Conservation (phyloP, 2,329 filamentous ascomycete genomes). For the Penicillium glabrum region DNA sequence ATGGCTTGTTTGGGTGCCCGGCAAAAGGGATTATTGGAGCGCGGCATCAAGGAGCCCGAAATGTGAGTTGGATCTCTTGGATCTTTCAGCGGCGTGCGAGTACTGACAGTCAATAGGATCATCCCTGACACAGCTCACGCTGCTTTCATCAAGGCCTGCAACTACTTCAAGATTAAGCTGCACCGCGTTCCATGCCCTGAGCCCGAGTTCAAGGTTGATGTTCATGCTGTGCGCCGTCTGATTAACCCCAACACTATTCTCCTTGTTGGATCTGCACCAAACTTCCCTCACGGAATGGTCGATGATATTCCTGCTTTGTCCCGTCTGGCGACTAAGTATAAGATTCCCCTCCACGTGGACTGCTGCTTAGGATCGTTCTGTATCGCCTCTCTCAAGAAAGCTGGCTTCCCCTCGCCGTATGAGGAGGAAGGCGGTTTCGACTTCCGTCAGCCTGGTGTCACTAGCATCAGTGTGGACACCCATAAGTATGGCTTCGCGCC, state of each 20-base stretch:
- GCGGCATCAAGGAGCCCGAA: constrained; percentile 87
- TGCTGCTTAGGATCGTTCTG: constrained; percentile 97
- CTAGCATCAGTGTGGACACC: constrained; percentile 92
- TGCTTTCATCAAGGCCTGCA: constrained; percentile 90
- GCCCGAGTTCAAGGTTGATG: constrained; percentile 79
- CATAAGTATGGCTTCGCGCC: constrained; percentile 99
- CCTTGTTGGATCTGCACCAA: constrained; percentile 90
- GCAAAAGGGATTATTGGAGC: constrained; percentile 82
- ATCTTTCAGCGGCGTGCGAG: not conserved
- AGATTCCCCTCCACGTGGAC: constrained; percentile 89
- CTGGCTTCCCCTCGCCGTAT: constrained; percentile 68
- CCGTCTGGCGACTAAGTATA: constrained; percentile 74
- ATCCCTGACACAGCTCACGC: constrained; percentile 93
- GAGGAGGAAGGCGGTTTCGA: constrained; percentile 80
- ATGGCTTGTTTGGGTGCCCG: constrained; percentile 91
- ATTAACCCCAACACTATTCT: constrained; percentile 94
- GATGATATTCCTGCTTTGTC: constrained; percentile 89
- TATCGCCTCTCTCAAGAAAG: constrained; percentile 84
- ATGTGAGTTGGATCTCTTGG: constrained; percentile 61
- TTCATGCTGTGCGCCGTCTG: constrained; percentile 73
- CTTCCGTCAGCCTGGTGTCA: constrained; percentile 91
- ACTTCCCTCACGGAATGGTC: constrained; percentile 97
- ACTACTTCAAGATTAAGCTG: constrained; percentile 96
- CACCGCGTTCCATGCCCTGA: constrained; percentile 86
- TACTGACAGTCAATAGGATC: constrained; percentile 60